A percentile compares a stretch with the other conserved stretches of the same genome.
Evolutionary conservation across 2,329 filamentous ascomycete genomes (phyloP).

Genomic region (Pseudogymnoascus sp.): DNA sequence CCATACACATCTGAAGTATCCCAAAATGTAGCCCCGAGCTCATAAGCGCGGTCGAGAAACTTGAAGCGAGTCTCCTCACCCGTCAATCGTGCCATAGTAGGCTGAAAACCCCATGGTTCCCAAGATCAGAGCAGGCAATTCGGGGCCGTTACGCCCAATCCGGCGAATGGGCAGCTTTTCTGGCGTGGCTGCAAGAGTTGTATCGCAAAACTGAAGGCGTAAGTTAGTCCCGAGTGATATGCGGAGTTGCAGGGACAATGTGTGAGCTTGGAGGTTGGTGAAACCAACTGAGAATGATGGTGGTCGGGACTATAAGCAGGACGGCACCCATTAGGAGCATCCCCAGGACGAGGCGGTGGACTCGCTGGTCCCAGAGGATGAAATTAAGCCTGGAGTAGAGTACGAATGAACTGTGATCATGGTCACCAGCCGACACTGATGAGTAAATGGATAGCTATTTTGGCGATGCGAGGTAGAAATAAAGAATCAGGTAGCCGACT

Average conservation of each 20-base stretch:
- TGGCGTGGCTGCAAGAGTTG: neutral
- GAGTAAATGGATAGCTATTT: too few relatives aligned
- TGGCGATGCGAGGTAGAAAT: too few relatives aligned
- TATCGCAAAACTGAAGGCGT: neutral
- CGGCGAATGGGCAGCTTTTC: conserved; percentile 20
- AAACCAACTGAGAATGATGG: neutral
- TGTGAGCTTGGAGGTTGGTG: neutral
- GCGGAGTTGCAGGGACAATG: neutral
- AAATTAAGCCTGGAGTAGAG: too few relatives aligned
- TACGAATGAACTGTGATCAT: too few relatives aligned
- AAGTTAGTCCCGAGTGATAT: neutral
- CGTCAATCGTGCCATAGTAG: conserved; percentile 26
- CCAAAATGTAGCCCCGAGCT: conserved; percentile 34
- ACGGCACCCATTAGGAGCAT: too few relatives aligned
- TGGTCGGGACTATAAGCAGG: too few relatives aligned
- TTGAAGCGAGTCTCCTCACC: conserved; percentile 32
- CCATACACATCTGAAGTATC: conserved; percentile 27
- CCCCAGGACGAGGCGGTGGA: too few relatives aligned
- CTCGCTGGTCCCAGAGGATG: too few relatives aligned
- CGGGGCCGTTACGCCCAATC: conserved; percentile 27
- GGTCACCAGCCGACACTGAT: too few relatives aligned
- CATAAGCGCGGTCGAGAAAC: conserved; percentile 33
- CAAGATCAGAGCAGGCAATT: conserved; percentile 25
- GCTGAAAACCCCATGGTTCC: conserved; percentile 27
- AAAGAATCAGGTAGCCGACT: too few relatives aligned